A percentile compares a stretch with the other conserved stretches of the same genome.
Evolutionary conservation across 768 basidiomycete species (phyloP).

Genomic region (Lanmaoa rubissima): DNA sequence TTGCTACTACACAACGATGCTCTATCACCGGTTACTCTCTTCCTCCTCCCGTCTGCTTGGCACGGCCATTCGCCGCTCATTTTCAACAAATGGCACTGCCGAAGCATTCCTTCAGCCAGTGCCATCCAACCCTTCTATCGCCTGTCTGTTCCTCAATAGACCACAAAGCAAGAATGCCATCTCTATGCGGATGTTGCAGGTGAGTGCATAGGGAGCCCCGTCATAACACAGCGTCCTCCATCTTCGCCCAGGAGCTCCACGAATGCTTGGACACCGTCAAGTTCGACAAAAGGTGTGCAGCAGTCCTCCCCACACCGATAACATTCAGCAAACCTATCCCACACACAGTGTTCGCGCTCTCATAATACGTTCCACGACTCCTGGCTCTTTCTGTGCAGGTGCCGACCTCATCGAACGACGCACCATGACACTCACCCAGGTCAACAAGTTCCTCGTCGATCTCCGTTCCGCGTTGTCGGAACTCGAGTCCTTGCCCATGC

Average conservation of each 20-base stretch:
- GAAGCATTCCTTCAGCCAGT: conserved; percentile 52
- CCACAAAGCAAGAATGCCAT: conserved; percentile 88
- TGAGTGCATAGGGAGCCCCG: conserved; percentile 26
- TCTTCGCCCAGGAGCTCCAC: conserved; percentile 58
- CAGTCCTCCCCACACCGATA: background rate
- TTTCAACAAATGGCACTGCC: conserved; percentile 21
- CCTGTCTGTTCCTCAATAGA: conserved; percentile 75
- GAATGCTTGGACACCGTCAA: conserved; percentile 65
- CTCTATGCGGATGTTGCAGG: conserved; percentile 67
- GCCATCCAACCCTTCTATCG: conserved; percentile 58
- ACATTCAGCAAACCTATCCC: background rate
- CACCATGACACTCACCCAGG: conserved; percentile 74
- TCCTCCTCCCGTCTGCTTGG: background rate
- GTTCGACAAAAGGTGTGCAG: conserved; percentile 59
- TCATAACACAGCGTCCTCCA: conserved; percentile 1
- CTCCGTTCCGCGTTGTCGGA: conserved; percentile 68
- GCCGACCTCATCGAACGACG: conserved; percentile 86
- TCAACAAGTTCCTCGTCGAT: conserved; percentile 74
- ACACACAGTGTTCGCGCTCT: conserved; percentile 65
- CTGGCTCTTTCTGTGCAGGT: conserved; percentile 87
- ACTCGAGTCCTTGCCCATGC: conserved; percentile 82
- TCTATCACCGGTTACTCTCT: background rate
- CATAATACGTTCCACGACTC: conserved; percentile 75
- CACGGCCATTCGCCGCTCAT: conserved; percentile 8
- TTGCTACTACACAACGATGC: conserved; percentile 1